Base-by-base conservation (phyloP, 257 asterid genomes). In the Fraxinus anomala region DNA sequence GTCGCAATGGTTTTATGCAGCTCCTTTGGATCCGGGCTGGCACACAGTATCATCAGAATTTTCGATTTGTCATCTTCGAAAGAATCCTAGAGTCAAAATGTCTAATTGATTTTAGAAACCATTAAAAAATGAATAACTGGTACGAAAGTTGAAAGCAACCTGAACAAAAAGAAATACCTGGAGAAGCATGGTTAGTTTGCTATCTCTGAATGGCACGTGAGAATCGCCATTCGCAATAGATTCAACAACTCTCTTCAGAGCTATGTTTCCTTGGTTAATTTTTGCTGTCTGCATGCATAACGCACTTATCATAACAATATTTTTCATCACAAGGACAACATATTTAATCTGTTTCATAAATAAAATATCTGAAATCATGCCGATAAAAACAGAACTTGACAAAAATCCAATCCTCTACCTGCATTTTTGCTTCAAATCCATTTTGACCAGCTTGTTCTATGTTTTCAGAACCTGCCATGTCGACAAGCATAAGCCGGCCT, bases 401-500 rank as follows among this genome's bases (percentile, higher is more conserved):
- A 11, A 30, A 24, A 31, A 28, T 30, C 21, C 23, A 23, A 68
- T 59, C 69, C 2, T 6, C n/a, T 74, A 89, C 99, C 97, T 94
- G 99, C 96, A 96, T 83, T 73, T 96, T 96, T 21, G 99, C 99
- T 85, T 96, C 99, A 7, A 91, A 72, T 13, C 99, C 97, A 44
- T 0, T 89, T 82, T 92, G 98, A 49, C 99, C 99, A 61, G 99
- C 99, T 80, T 96, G 99, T 75, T 96, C 99, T 30, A 93, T 96
- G 49, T 96, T 96, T 82, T 96, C 99, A 3, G 99, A 96, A 78
- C 99, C 99, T 2, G 98, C 99, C 99, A 96, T 96, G 85, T 96
- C 99, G 12, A 96, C 99, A 1, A 96, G 98, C 95, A 96, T 94
- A 66, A 96, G 89, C 69, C 92, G 84, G 6, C 99, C 99, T 79